Conservation (phyloP, 768 basidiomycete species). For the Leccinum broughii region DNA sequence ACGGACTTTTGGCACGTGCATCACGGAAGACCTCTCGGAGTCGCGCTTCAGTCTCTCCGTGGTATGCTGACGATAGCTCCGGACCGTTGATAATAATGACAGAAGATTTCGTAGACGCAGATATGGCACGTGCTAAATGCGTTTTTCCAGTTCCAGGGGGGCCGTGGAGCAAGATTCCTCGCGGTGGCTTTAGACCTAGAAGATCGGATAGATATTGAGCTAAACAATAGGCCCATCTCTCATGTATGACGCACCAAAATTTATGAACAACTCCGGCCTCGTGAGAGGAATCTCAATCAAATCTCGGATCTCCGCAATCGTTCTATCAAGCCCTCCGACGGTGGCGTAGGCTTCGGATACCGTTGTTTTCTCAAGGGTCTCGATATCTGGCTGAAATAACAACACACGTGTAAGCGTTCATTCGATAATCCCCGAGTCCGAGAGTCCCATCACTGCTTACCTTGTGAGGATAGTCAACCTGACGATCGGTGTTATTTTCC, state of each 20-base stretch:
- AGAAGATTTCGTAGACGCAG: conserved; percentile 79
- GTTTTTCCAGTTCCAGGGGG: conserved; percentile 99
- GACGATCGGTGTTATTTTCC: conserved; percentile 30
- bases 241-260: conserved; percentile 55
- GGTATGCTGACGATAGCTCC: conserved; percentile 92
- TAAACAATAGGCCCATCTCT: conserved; percentile 16
- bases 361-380: conserved; percentile 45
- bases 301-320: conserved; percentile 83
- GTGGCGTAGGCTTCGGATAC: conserved; percentile 65
- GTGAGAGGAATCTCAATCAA: conserved; percentile 85
- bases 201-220: conserved; percentile 7
- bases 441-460: conserved; percentile 20
- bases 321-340: conserved; percentile 86
- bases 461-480: conserved; percentile 35
- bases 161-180: conserved; percentile 91
- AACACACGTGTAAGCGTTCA: conserved; percentile 16
- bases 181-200: conserved; percentile 89
- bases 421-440: conserved; percentile 7
- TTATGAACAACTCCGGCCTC: conserved; percentile 75
- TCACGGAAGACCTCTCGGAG: conserved; percentile 88
- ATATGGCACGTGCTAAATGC: conserved; percentile 91
- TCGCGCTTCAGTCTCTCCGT: conserved; percentile 94
- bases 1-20: conserved; percentile 79
- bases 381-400: conserved; percentile 42
- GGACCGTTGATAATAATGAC: conserved; percentile 96